A percentile compares a stretch with the other conserved stretches of the same genome.
These are phyloP conservation scores for Mucor saturninus DNA, from an alignment of 371 early-diverging fungal genomes.

Conservation along the genomic window DNA sequence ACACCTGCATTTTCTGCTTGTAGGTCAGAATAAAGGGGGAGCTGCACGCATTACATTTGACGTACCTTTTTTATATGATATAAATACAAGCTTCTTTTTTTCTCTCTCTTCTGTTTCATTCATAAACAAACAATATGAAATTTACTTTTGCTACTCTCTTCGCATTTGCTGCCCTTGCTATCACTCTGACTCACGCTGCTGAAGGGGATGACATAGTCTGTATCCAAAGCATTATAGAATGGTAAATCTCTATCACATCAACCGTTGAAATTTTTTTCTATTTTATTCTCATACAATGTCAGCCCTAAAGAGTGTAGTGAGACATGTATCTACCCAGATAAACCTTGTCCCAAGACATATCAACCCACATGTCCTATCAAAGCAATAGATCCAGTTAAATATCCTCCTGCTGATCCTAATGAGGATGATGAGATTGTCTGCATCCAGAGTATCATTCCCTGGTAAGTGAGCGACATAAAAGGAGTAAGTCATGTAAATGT, in stretches of 20 bases:
- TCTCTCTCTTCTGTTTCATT: too few relatives aligned
- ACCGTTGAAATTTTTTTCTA: not conserved
- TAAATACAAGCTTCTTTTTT: not conserved
- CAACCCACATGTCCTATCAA: conserved; percentile 12
- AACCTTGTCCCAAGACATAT: conserved; percentile 12
- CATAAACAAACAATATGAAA: too few relatives aligned
- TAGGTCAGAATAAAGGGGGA: not conserved
- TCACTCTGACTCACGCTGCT: not conserved
- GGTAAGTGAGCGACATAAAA: not conserved
- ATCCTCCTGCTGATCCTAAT: not conserved
- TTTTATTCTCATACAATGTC: not conserved
- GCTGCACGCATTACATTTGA: not conserved
- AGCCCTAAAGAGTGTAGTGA: conserved; percentile 12
- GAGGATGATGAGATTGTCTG: not conserved
- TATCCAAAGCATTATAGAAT: conserved; percentile 14
- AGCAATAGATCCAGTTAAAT: not conserved
- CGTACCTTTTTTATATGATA: not conserved
- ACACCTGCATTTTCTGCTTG: not conserved
- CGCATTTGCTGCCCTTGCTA: not conserved
- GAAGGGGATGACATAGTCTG: conserved; percentile 9
- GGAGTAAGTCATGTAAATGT: too few relatives aligned
- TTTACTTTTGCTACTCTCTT: not conserved
- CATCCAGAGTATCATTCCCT: not conserved
- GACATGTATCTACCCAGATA: conserved; percentile 18
- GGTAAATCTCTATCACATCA: conserved; percentile 4